A percentile compares a stretch with the other conserved stretches of the same genome.
Evolutionary conservation across 164 flowering plant genomes (phyloP).

Genomic region (Malania oleifera): DNA sequence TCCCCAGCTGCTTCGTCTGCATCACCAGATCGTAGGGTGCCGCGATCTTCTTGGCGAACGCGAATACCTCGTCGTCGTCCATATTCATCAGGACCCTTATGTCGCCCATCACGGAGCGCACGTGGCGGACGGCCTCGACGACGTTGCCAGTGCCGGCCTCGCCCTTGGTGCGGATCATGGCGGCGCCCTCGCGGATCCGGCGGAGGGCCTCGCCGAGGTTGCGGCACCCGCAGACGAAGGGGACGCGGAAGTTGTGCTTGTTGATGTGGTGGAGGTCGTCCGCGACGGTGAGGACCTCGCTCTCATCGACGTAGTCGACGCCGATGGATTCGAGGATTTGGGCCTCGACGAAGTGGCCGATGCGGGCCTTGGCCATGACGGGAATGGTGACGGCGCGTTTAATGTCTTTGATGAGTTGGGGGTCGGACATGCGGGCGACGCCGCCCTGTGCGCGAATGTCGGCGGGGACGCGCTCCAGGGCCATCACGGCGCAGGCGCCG

Average conservation of each 20-base stretch:
- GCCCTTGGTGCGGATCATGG: constrained; percentile 9
- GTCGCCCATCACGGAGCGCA: constrained; percentile 39
- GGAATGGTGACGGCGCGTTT: constrained; percentile 11
- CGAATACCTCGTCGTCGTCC: constrained; percentile 49
- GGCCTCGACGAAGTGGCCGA: constrained; percentile 11
- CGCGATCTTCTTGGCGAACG: constrained; percentile 35
- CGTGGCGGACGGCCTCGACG: constrained; percentile 38
- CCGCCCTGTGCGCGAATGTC: constrained; percentile 19
- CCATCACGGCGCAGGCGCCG: constrained; percentile 33
- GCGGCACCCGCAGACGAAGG: constrained; percentile 12
- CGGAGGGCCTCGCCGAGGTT: constrained; percentile 9
- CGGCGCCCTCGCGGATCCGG: constrained; percentile 9
- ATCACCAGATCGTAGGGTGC: constrained; percentile 44
- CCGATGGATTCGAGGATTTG: constrained; percentile 8
- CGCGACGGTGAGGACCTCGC: constrained; percentile 8
- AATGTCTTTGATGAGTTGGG: constrained; percentile 33
- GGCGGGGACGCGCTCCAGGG: constrained; percentile 9
- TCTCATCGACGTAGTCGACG: constrained; percentile 10
- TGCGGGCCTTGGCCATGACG: constrained; percentile 12
- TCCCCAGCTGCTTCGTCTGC: constrained; percentile 44
- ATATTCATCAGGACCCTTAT: constrained; percentile 33
- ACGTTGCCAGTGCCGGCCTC: constrained; percentile 34
- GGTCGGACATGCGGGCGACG: constrained; percentile 39
- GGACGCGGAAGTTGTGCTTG: constrained; percentile 9
- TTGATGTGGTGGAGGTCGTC: constrained; percentile 5